These are phyloP conservation scores for Cucumis melo DNA, from an alignment of 306 rosid genomes.

Conservation along the genomic window DNA sequence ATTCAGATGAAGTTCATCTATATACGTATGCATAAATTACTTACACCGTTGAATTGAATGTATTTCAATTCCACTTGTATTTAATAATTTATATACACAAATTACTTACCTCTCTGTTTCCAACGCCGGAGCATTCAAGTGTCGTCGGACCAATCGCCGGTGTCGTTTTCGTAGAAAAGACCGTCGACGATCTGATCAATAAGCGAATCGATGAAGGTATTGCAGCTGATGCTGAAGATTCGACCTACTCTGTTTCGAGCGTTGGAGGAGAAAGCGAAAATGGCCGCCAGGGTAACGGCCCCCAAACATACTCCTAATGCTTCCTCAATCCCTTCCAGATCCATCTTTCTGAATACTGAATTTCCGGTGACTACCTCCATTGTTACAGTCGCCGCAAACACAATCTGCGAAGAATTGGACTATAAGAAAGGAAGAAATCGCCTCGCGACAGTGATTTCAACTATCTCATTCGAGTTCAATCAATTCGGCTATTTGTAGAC, in stretches of 20 bases:
- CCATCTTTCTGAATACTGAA: slow-evolving; percentile 75
- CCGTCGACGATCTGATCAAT: slow-evolving; percentile 87
- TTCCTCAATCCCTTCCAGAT: slow-evolving; percentile 47
- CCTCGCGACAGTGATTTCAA: neutral
- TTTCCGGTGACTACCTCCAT: slow-evolving; percentile 60
- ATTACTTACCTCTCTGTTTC: neutral
- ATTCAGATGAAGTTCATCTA: neutral
- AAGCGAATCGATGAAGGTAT: slow-evolving; percentile 51
- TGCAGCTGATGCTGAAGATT: slow-evolving; percentile 52
- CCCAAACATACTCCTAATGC: slow-evolving; percentile 73
- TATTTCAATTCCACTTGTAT: neutral
- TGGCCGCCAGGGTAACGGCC: slow-evolving; percentile 53
- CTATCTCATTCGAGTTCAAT: neutral
- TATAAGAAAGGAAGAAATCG: neutral
- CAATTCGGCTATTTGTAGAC: neutral
- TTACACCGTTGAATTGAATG: neutral
- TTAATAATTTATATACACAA: neutral
- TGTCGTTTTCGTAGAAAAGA: slow-evolving; percentile 50
- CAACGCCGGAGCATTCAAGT: slow-evolving; percentile 11
- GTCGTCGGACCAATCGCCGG: slow-evolving; percentile 47
- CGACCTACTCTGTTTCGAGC: slow-evolving; percentile 56
- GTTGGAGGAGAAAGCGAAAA: slow-evolving; percentile 67
- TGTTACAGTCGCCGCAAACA: slow-evolving; percentile 67
- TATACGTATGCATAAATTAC: neutral
- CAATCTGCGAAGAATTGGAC: slow-evolving; percentile 33